These are phyloP conservation scores for Umbellularia californica DNA, from an alignment of 164 flowering plant genomes.

Conservation along the genomic window DNA sequence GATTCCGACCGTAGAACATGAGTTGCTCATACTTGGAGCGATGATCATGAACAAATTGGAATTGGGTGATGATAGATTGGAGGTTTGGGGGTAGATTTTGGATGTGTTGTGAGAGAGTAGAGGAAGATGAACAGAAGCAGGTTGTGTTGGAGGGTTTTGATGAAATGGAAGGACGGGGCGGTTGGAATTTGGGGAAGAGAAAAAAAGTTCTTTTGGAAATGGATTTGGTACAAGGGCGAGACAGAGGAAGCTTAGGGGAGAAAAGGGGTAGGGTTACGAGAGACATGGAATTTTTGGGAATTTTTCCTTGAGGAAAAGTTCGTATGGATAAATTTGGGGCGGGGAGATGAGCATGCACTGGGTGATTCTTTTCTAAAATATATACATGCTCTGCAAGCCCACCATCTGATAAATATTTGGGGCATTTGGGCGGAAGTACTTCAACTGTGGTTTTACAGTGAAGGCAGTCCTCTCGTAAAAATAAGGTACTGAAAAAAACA, in stretches of 20 bases:
- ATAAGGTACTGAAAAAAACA: too few relatives aligned
- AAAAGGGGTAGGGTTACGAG: slow-evolving; percentile 32
- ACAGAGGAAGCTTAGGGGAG: slow-evolving; percentile 30
- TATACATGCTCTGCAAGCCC: slow-evolving; percentile 44
- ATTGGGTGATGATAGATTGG: slow-evolving; percentile 71
- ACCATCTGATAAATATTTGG: too few relatives aligned
- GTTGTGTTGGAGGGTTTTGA: neutral
- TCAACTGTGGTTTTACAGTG: too few relatives aligned
- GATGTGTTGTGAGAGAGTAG: slow-evolving; percentile 36
- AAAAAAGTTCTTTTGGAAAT: slow-evolving; percentile 18
- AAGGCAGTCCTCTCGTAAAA: too few relatives aligned
- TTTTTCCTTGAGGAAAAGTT: neutral
- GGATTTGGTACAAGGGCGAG: slow-evolving; percentile 12
- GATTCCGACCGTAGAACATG: slow-evolving; percentile 60
- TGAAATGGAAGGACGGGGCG: slow-evolving; percentile 10
- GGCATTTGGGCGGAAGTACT: too few relatives aligned
- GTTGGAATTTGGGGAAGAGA: slow-evolving; percentile 15
- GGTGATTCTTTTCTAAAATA: too few relatives aligned
- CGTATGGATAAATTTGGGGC: too few relatives aligned
- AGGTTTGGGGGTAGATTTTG: slow-evolving; percentile 57
- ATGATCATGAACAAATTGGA: slow-evolving; percentile 73
- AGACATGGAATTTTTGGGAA: slow-evolving; percentile 15
- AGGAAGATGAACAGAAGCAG: slow-evolving; percentile 26
- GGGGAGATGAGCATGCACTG: too few relatives aligned
- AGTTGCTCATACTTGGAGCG: slow-evolving; percentile 87